Base-by-base conservation (phyloP, 805 yeast genomes). In the Monosporozyma yasuniensis region DNA sequence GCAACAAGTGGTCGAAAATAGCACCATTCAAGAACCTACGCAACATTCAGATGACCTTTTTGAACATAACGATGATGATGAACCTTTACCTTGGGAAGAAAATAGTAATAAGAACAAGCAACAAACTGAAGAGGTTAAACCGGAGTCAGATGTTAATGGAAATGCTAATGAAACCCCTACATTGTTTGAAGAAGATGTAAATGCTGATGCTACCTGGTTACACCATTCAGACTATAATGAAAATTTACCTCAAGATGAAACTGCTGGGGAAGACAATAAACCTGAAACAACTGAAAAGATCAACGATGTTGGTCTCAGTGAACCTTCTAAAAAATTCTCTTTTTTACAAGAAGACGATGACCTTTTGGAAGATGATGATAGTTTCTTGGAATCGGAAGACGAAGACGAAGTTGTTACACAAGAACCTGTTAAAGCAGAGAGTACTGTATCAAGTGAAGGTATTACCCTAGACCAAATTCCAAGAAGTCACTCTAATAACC, bases 281-380 rank as follows among this genome's bases (percentile, higher is more conserved):
- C 25, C 38, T 21, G 18, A 11, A 14, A 27, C 19, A 3, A 21
- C 39, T 65, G 25, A 21, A 3, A 10, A 9, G 5, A 3, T 4
- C 3, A 10, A 3, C 5, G 23, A 18, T 2, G 14, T 18, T 21
- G n/a, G 12, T 21, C 14, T 3, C 12, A 21, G 21, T 11, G 27
- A 19, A 21, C 11, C 42, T 21, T 19, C 42, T 8, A 62, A 32
- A 47, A 66, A 53, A 43, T 64, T 72, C 42, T 67, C 69, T 8
- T 71, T 72, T 48, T 59, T 74, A 37, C 75, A 72, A 37, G 68
- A 68, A 6, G 79, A 74, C 50, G 74, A 71, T 49, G 79, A 75
- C 28, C 56, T 73, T 2, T 57, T 75, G 50, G 78, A 72, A 50
- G 77, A 72, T 34, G 47, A 43, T 11, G 66, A 60, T 27, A 64